These are phyloP conservation scores for Pholiota microspora DNA, from an alignment of 768 basidiomycete species.

Conservation along the genomic window DNA sequence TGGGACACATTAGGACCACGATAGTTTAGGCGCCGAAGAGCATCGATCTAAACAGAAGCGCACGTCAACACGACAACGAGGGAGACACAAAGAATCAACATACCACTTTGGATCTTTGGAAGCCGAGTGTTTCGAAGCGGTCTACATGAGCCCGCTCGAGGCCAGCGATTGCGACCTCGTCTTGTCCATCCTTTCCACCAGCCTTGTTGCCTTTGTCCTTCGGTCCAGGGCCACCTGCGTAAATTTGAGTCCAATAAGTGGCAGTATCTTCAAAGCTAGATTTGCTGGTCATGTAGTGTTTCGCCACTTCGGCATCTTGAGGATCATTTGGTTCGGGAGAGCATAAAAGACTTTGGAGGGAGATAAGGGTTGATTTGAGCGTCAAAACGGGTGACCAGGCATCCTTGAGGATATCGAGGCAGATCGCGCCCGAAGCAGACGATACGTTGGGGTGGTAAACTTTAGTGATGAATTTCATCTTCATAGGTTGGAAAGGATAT, in stretches of 20 bases:
- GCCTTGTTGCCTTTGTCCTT: conserved; percentile 40
- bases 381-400: conserved; percentile 96
- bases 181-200: conserved; percentile 42
- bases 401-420: conserved; percentile 84
- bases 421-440: conserved; percentile 92
- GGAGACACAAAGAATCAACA: conserved; percentile 29
- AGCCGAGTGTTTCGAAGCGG: conserved; percentile 81
- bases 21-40: conserved; percentile 86
- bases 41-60: conserved; percentile 63
- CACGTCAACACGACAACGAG: background rate
- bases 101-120: conserved; percentile 83
- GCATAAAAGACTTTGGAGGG: conserved; percentile 89
- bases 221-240: conserved; percentile 71
- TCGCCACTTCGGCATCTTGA: conserved; percentile 97
- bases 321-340: conserved; percentile 95
- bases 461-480: conserved; percentile 98
- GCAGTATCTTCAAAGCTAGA: conserved; percentile 90
- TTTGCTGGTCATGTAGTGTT: conserved; percentile 91
- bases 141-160: conserved; percentile 82
- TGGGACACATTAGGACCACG: conserved; percentile 77
- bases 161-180: conserved; percentile 77
- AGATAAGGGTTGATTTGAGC: conserved; percentile 94
- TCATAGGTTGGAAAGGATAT: conserved; percentile 91
- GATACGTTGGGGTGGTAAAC: conserved; percentile 97
- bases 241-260: conserved; percentile 89